Evolutionary conservation across 768 basidiomycete genomes (phyloP).

Genomic region (Trametes cinnabarina): DNA sequence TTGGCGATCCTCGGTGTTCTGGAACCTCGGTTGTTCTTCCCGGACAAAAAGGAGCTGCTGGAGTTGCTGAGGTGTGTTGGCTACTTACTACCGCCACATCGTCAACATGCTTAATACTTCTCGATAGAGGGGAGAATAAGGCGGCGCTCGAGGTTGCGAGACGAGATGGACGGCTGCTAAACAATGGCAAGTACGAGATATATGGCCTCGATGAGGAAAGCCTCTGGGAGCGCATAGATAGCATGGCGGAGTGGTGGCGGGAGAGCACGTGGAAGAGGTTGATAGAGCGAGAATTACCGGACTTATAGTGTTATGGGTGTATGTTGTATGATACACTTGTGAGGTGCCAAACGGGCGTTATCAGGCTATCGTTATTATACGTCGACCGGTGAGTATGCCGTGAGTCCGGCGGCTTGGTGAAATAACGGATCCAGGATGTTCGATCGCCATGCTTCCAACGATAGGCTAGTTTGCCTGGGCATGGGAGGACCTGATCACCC

Average conservation of each 20-base stretch:
- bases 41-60: slow-evolving; percentile 73
- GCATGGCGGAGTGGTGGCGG: slow-evolving; percentile 91
- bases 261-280: slow-evolving; percentile 86
- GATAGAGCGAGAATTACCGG: slow-evolving; percentile 83
- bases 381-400: too few species aligned
- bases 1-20: slow-evolving; percentile 81
- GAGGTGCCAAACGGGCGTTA: not conserved
- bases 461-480: too few species aligned
- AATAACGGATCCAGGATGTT: too few species aligned
- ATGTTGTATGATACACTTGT: not conserved
- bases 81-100: too few species aligned
- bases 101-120: too few species aligned
- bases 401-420: too few species aligned
- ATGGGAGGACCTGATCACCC: too few species aligned
- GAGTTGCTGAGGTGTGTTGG: slow-evolving; percentile 67
- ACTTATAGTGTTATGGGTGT: slow-evolving; percentile 36
- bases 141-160: slow-evolving; percentile 81
- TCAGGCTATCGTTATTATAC: too few species aligned
- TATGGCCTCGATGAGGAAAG: slow-evolving; percentile 85
- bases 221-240: slow-evolving; percentile 78
- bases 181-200: slow-evolving; percentile 80
- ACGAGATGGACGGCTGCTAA: slow-evolving; percentile 58
- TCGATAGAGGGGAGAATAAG: slow-evolving; percentile 70
- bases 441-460: too few species aligned
- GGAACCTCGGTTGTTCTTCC: slow-evolving; percentile 86